Evolutionary conservation across 176 grass and related monocot genomes (phyloP).

Genomic region (Saccharum officinarum): DNA sequence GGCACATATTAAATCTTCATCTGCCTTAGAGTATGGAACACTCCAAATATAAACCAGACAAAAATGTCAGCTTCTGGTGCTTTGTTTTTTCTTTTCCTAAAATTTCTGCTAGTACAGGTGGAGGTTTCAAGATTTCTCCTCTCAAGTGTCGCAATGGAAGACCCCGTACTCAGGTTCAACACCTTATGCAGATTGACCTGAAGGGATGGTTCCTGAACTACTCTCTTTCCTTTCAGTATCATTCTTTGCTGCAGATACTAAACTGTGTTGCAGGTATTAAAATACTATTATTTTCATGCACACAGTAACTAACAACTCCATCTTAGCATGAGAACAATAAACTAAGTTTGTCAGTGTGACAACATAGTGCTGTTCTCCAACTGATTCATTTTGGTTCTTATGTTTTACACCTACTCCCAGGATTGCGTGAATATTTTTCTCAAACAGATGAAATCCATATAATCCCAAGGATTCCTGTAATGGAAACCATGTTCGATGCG

Average conservation of each 20-base stretch:
- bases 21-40: conserved; percentile 7
- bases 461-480: conserved; percentile 72
- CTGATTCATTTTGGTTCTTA: background rate
- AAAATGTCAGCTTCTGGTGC: background rate
- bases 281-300: conserved; percentile 14
- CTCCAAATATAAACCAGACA: conserved; percentile 13
- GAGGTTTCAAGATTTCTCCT: conserved; percentile 94
- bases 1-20: conserved; percentile 26
- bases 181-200: conserved; percentile 94
- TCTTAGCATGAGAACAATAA: background rate
- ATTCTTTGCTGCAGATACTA: conserved; percentile 81
- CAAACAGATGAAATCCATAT: conserved; percentile 84
- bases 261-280: conserved; percentile 81
- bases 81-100: conserved; percentile 17
- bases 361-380: background rate
- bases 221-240: conserved; percentile 79
- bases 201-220: conserved; percentile 90
- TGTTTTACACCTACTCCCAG: conserved; percentile 36
- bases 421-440: conserved; percentile 87
- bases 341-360: background rate
- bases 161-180: conserved; percentile 84
- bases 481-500: conserved; percentile 58
- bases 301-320: background rate
- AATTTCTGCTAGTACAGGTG: conserved; percentile 62
- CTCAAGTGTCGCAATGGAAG: conserved; percentile 76